Conservation (phyloP, 2,329 filamentous ascomycete genomes). For the Ascochyta pisi region DNA sequence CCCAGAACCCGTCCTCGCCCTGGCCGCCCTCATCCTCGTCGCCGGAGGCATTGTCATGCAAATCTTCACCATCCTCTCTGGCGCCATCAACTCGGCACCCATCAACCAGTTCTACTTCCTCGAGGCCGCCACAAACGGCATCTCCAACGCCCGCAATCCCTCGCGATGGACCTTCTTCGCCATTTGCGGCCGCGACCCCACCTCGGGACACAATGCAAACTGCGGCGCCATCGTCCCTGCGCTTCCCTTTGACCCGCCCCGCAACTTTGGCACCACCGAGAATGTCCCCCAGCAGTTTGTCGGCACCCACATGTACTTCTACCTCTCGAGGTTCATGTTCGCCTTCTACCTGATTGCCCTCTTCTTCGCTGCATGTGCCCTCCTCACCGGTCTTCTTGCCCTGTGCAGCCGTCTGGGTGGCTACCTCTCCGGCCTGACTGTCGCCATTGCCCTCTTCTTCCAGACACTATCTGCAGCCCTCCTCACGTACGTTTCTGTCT, state of each 20-base stretch:
- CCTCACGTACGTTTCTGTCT: conserved; percentile 70
- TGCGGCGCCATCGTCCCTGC: conserved; percentile 69
- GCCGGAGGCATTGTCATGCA: conserved; percentile 68
- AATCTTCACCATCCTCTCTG: conserved; percentile 70
- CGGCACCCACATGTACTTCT: conserved; percentile 72
- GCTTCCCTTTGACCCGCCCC: conserved; percentile 69
- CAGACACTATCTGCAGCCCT: conserved; percentile 70
- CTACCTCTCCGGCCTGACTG: conserved; percentile 67
- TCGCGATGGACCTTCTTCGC: conserved; percentile 94
- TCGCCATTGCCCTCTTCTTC: conserved; percentile 70
- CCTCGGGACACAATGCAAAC: conserved; percentile 60
- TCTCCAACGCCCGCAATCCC: conserved; percentile 61
- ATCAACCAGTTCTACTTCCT: conserved; percentile 86
- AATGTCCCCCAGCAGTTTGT: conserved; percentile 63
- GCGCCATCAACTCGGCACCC: conserved; percentile 61
- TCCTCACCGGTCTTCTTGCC: conserved; percentile 72
- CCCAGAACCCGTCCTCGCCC: conserved; percentile 62
- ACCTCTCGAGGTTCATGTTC: conserved; percentile 91
- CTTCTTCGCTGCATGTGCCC: conserved; percentile 74
- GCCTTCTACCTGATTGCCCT: conserved; percentile 87
- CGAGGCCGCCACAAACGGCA: conserved; percentile 74
- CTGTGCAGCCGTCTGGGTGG: conserved; percentile 75
- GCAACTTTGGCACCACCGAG: conserved; percentile 65
- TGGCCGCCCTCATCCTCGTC: conserved; percentile 67
- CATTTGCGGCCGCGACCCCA: conserved; percentile 69